phyloP scores from a whole-genome alignment of 208 protist genomes.

The Leishmania guyanensis region DNA sequence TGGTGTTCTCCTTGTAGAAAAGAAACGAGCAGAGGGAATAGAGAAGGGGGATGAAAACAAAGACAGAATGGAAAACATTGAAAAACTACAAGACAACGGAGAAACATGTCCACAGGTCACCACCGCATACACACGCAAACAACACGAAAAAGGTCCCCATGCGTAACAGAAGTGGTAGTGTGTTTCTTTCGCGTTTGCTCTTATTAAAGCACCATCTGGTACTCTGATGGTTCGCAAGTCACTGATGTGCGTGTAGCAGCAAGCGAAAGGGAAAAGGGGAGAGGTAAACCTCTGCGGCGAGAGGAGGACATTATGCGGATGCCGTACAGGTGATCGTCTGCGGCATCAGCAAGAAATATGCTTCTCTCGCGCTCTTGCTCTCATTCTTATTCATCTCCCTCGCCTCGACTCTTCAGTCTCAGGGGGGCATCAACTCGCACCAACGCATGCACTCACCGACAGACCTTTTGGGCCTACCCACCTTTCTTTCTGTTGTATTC shows the following conservation, averaged over 20 bases:
- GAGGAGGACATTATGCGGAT: not conserved
- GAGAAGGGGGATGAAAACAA: not conserved
- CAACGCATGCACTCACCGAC: not conserved
- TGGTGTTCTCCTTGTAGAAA: not conserved
- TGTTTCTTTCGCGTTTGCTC: not conserved
- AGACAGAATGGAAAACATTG: not conserved
- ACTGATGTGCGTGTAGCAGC: not conserved
- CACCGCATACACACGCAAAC: not conserved
- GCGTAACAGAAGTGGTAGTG: no score
- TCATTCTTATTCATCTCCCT: not conserved
- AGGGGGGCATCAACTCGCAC: not conserved
- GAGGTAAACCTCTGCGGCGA: not conserved
- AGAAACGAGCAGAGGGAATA: not conserved
- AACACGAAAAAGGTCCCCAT: not conserved
- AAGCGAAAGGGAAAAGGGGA: not conserved
- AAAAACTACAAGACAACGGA: not conserved
- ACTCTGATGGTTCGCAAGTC: not conserved
- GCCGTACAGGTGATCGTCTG: not conserved
- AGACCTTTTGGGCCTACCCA: not conserved
- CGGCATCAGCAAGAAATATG: not conserved
- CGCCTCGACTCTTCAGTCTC: not conserved
- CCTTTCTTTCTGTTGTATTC: not conserved
- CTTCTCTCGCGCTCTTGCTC: not conserved
- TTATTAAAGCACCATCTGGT: not conserved
- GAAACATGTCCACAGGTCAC: not conserved